Base-by-base conservation (phyloP, 148 eudicot species). In the Suaeda aralocaspica region DNA sequence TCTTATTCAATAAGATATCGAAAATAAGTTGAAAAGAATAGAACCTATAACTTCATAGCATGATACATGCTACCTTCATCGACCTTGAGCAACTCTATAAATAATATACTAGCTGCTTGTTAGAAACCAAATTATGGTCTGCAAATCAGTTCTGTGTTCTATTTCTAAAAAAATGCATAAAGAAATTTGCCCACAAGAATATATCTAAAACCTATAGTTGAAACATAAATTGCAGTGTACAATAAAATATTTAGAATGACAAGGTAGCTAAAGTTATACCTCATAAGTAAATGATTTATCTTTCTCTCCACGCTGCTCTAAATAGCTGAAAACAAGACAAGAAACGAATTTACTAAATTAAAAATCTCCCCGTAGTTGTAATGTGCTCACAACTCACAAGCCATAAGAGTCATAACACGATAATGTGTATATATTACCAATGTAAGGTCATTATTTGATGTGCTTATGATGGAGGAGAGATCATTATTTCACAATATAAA, bases 221-320 rank as follows among this genome's bases (percentile, higher is more conserved):
- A 19, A 42, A 14, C 36, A 64, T 26, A 34, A 34, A 69, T n/a
- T 58, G 11, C 30, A 1, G 33, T 21, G 21, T 7, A 51, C 28
- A 3, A 10, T 15, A 67, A 19, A 53, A n/a, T n/a, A n/a, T n/a
- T 41, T 30, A 19, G 15, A 65, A 24, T 26, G 24, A 18, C 44
- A 15, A 50, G 36, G 57, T 13, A 64, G 19, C 18, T 49, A 51
- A 55, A 24, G 9, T 41, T 67, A 25, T 89, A 94, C 98, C 98
- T 94, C 98, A 74, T 88, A 94, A 24, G 92, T 81, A 81, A 94
- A 94, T 64, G 87, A 79, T 60, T 84, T 82, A 71, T 94, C 97
- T 79, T 85, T 91, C 60, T 77, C 82, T 22, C 83, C 87, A 51
- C 97, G 96, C 73, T 86, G 82, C 72, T 89, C 89, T 80, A 94